These are phyloP conservation scores for Sporisorium graminicola DNA, from an alignment of 1,284 basidiomycete species.

Conservation along the genomic window DNA sequence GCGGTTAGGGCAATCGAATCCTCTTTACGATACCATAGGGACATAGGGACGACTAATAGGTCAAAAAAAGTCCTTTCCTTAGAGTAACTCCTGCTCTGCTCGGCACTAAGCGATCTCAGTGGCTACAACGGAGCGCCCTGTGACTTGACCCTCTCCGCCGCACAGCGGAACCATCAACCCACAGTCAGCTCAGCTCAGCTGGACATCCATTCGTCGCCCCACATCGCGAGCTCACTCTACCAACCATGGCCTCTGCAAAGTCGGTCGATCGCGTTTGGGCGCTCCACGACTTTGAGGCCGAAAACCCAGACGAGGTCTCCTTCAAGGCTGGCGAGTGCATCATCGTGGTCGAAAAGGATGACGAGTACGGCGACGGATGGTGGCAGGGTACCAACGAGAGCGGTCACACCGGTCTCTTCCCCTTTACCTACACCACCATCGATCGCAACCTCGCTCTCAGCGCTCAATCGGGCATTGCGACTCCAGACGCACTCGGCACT, in stretches of 20 bases:
- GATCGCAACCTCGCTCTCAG: conserved; percentile 56
- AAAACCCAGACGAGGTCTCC: conserved; percentile 91
- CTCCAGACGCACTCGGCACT: conserved; percentile 37
- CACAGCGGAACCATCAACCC: not conserved
- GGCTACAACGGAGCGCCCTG: not conserved
- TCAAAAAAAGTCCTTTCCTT: not conserved
- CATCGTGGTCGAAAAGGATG: conserved; percentile 91
- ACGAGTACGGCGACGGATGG: conserved; percentile 96
- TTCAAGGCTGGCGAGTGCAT: conserved; percentile 90
- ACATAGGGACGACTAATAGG: too few relatives aligned
- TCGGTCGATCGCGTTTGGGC: conserved; percentile 72
- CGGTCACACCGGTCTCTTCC: conserved; percentile 89
- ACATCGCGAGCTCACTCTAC: not conserved
- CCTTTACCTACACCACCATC: conserved; percentile 82
- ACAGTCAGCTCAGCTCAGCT: not conserved
- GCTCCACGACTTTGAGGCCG: conserved; percentile 86
- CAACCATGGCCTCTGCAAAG: conserved; percentile 36
- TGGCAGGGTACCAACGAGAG: conserved; percentile 91
- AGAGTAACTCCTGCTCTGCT: not conserved
- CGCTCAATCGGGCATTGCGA: conserved; percentile 36
- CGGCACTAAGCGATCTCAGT: not conserved
- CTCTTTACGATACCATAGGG: too few relatives aligned
- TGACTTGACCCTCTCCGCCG: not conserved
- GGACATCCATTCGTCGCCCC: not conserved
- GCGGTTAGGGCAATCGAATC: not conserved